Conservation (phyloP, 306 rosid species). For the Dryas drummondii region DNA sequence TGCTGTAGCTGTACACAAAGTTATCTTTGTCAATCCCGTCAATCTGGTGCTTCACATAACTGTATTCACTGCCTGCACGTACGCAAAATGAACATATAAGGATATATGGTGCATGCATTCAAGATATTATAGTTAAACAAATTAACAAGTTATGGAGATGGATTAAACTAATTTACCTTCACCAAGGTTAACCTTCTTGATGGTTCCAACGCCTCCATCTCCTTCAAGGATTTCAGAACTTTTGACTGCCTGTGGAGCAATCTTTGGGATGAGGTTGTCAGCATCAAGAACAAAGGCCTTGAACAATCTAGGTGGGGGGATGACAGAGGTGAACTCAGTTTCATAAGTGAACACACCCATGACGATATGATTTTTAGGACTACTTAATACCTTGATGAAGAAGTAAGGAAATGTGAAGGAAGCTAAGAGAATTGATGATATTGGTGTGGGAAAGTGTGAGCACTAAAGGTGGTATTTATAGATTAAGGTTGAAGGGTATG, state of each 20-base stretch:
- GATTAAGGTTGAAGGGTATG: background rate
- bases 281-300: too few species aligned
- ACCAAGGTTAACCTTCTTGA: background rate
- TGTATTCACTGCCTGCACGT: constrained; percentile 29
- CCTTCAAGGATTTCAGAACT: too few species aligned
- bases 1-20: constrained; percentile 37
- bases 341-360: constrained; percentile 9
- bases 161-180: background rate
- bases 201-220: too few species aligned
- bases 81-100: too few species aligned
- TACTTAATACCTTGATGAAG: background rate
- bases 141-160: too few species aligned
- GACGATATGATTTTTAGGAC: background rate
- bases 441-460: too few species aligned
- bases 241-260: too few species aligned
- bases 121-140: too few species aligned
- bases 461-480: background rate
- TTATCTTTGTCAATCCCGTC: constrained; percentile 36
- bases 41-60: constrained; percentile 43
- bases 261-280: too few species aligned
- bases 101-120: too few species aligned
- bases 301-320: too few species aligned
- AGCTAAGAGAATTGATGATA: background rate
- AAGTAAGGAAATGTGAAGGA: background rate
- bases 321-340: too few species aligned